Base-by-base conservation (phyloP, 345 rosid genomes). In the Ceriops tagal region DNA sequence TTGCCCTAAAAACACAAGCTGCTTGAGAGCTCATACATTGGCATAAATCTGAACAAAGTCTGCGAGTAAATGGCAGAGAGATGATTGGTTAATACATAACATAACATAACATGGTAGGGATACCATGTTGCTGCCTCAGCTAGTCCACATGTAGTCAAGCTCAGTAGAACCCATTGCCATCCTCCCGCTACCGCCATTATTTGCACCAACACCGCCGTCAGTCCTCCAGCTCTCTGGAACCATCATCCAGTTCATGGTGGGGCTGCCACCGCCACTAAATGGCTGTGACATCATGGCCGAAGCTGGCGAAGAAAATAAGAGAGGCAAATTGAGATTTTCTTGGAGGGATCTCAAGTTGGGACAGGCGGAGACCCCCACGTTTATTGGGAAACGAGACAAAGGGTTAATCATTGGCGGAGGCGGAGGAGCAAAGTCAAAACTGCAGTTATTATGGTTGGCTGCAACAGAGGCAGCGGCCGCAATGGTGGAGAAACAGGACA, bases 401-500 rank as follows among this genome's bases (percentile, higher is more conserved):
- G 76, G 62, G 53, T 76, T 75, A 0, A 59, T 3, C 9, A 75
- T 51, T 1, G 66, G 74, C 3, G 71, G 72, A 35, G 81, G 84
- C 28, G 77, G 65, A 21, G 39, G 58, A 22, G 77, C 70, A 18
- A 78, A 73, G 52, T 82, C 71, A 57, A 82, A 83, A 64, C 67
- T 61, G 55, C 51, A 62, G 65, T 16, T 72, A 72, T 49, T 68
- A 60, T 52, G 68, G 68, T 47, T 76, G 46, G 85, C 83, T 57
- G 66, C 71, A 22, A 63, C 67, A 0, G 85, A 72, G n/a, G 83
- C 77, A 47, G 85, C 75, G 9, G 88, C 84, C 3, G 88, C 80
- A 66, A 81, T 82, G 79, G 91, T 95, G 99, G 98, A 95, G 99
- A 95, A 95, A 95, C 98, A 95, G 99, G 99, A 95, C 98, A 95